These are phyloP conservation scores for Hypoxylon trugodes DNA, from an alignment of 495 filamentous ascomycete genomes.

Conservation along the genomic window DNA sequence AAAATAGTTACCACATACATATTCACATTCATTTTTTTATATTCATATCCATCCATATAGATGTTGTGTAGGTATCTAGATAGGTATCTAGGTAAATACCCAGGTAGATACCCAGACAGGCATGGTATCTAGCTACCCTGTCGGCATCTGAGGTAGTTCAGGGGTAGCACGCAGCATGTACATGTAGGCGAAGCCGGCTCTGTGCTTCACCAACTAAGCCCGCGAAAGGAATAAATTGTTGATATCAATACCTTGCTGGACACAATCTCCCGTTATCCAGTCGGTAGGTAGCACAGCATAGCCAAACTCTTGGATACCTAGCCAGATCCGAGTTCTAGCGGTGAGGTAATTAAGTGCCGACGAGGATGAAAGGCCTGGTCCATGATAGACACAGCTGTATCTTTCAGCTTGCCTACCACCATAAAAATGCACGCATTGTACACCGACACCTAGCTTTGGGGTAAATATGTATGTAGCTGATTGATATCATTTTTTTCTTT, in stretches of 20 bases:
- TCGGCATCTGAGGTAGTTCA: conserved; percentile 9
- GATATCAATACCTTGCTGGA: conserved; percentile 7
- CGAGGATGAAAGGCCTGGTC: not conserved
- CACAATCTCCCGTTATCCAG: conserved; percentile 10
- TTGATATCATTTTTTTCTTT: too few relatives aligned
- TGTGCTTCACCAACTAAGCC: too few relatives aligned
- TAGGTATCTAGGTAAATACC: too few relatives aligned
- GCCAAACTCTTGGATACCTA: not conserved
- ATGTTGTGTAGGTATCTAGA: too few relatives aligned
- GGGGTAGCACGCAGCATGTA: conserved; percentile 10
- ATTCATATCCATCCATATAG: too few relatives aligned
- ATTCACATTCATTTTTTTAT: too few relatives aligned
- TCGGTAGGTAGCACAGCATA: not conserved
- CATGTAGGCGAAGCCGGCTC: too few relatives aligned
- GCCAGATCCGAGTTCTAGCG: conserved; percentile 2
- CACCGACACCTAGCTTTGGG: not conserved
- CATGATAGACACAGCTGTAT: not conserved
- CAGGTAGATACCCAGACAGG: too few relatives aligned
- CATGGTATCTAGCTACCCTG: too few relatives aligned
- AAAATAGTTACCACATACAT: too few relatives aligned
- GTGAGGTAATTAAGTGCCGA: conserved; percentile 11
- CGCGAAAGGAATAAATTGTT: not conserved
- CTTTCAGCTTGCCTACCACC: not conserved
- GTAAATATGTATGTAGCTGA: too few relatives aligned
- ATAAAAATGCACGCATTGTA: not conserved